Evolutionary conservation across 805 yeast species (phyloP).

Genomic region (Jamesozyma lodderae): DNA sequence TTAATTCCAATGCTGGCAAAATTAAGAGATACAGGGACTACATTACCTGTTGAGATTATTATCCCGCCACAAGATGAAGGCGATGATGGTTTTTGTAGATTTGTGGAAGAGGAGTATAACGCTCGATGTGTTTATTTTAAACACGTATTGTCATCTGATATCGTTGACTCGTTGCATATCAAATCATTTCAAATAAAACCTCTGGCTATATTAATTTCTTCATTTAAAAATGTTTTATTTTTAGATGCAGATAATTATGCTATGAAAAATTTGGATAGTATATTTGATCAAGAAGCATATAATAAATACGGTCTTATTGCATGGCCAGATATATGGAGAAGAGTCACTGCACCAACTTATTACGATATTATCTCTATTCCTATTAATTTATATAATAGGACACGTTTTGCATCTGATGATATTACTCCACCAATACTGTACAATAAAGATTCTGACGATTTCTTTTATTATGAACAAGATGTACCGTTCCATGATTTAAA

Average conservation of each 20-base stretch:
- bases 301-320: constrained; percentile 40
- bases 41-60: constrained; percentile 72
- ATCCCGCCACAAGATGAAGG: constrained; percentile 60
- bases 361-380: constrained; percentile 58
- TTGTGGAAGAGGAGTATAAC: constrained; percentile 50
- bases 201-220: constrained; percentile 60
- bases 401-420: constrained; percentile 30
- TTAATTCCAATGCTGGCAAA: constrained; percentile 45
- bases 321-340: constrained; percentile 88
- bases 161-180: constrained; percentile 33
- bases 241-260: constrained; percentile 75
- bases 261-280: constrained; percentile 48
- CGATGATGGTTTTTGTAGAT: constrained; percentile 58
- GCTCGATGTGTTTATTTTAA: constrained; percentile 52
- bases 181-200: constrained; percentile 58
- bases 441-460: constrained; percentile 11
- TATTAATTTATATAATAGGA: constrained; percentile 23
- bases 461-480: constrained; percentile 11
- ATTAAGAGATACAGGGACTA: constrained; percentile 56
- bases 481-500: constrained; percentile 49
- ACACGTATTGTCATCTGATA: constrained; percentile 39
- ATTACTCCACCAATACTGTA: constrained; percentile 26
- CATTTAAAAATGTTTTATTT: constrained; percentile 61
- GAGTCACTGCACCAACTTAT: constrained; percentile 67
- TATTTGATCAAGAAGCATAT: constrained; percentile 47